phyloP scores from a whole-genome alignment of 148 eudicot genomes.

The Limonium bicolor region DNA sequence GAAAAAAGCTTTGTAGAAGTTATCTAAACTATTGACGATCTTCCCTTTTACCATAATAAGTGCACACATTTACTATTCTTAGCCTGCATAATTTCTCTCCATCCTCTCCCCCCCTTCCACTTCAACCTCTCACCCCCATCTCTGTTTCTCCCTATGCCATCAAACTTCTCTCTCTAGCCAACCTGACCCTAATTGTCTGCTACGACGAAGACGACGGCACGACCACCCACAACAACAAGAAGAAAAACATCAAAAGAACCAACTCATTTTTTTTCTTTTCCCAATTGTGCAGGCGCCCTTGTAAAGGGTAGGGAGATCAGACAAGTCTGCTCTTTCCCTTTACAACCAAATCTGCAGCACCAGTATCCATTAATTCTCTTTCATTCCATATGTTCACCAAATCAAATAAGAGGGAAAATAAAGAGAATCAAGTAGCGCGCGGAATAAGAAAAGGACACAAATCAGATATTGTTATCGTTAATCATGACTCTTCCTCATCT shows the following conservation, averaged over 20 bases:
- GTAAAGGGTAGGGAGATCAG: conserved; percentile 5
- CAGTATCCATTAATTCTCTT: neutral
- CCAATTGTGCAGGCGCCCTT: neutral
- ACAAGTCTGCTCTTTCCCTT: conserved; percentile 4
- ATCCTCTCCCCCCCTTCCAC: neutral
- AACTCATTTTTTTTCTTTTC: neutral
- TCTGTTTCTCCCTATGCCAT: no score
- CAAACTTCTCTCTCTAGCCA: no score
- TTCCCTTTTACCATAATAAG: no score
- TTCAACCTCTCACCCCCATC: neutral
- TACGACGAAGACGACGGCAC: no score
- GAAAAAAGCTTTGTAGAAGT: no score
- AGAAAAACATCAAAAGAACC: no score
- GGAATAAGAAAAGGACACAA: no score
- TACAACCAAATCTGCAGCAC: neutral
- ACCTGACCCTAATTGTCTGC: conserved; percentile 2
- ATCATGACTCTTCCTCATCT: neutral
- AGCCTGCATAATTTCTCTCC: neutral
- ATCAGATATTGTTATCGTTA: neutral
- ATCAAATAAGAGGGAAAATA: no score
- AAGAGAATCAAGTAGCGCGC: no score
- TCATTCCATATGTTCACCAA: no score
- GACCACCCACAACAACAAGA: no score
- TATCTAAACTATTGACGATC: no score
- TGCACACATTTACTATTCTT: conserved; percentile 1